Base-by-base conservation (phyloP, 805 yeast genomes). In the Monosporozyma aquatica region DNA sequence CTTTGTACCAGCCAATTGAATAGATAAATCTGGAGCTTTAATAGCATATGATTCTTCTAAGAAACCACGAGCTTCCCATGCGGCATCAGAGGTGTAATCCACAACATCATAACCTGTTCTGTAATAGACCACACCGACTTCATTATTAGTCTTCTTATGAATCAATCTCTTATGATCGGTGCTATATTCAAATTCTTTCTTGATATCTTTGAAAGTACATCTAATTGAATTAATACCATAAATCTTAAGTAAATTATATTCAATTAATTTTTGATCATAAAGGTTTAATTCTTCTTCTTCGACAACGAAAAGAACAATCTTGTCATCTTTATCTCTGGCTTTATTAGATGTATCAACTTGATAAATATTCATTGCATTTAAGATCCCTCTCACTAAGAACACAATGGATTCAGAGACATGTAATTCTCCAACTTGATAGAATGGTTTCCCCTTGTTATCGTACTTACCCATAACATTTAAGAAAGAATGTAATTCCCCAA, bases 1-100 rank as follows among this genome's bases (percentile, higher is more conserved):
- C 57, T 92, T 92, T 15, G 95, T 79, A 1, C 99, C 99, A 18
- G 95, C 76, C 44, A 92, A 69, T 63, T 92, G 99, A 2, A 95
- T 86, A 46, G 86, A 66, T 24, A 90, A 66, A 4, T 92, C 80
- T 2, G 99, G 99, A 47, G 95, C 90, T 61, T 92, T 89, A 47
- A 92, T 81, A 1, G 97, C 95, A 40, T 69, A 60, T 9, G 89
- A 74, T 7, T 75, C 69, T 58, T 92, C 99, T 42, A 92, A 68
- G 18, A 67, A 55, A 21, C 76, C 67, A 55, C 99, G 74, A 9
- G 84, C 81, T 11, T 72, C 73, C 98, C 98, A 92, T 27, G 85
- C 77, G 20, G 59, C 62, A 18, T 76, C 80, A 28, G 68, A 50
- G 2, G 73, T 71, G 63, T 82, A 92, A 60, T 92, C 98, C 5